Evolutionary conservation across 345 rosid genomes (phyloP).

Genomic region (Barbarea vulgaris): DNA sequence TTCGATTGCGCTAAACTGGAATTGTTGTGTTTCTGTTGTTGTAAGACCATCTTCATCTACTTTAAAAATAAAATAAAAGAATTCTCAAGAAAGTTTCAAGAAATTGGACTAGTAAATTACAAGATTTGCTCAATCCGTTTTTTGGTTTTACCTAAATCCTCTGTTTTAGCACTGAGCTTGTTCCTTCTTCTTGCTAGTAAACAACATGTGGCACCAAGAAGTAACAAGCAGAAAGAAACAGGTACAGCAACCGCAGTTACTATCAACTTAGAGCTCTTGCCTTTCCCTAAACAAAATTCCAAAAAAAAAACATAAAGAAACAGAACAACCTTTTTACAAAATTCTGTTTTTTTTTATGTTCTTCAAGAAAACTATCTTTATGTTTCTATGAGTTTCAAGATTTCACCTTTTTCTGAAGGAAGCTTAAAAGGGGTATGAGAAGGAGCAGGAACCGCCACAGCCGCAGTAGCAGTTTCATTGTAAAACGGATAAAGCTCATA

Average conservation of each 20-base stretch:
- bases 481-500: conserved; percentile 48
- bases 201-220: conserved; percentile 38
- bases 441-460: neutral
- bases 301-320: conserved; percentile 1
- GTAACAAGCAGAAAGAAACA: conserved; percentile 25
- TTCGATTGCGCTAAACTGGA: conserved; percentile 44
- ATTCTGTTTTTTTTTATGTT: neutral
- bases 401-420: conserved; percentile 22
- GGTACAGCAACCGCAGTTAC: conserved; percentile 44
- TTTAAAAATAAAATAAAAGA: neutral
- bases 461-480: conserved; percentile 25
- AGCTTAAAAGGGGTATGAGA: neutral
- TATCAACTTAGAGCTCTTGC: conserved; percentile 22
- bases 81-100: neutral
- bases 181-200: conserved; percentile 42
- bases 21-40: conserved; percentile 50
- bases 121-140: neutral
- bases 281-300: conserved; percentile 38
- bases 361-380: neutral
- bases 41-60: conserved; percentile 45
- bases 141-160: conserved; percentile 41
- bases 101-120: neutral
- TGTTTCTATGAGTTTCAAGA: neutral
- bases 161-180: conserved; percentile 28
- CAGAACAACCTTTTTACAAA: neutral